phyloP scores from a whole-genome alignment of 352 stramenopile genomes.

The Pythium utonaiense region DNA sequence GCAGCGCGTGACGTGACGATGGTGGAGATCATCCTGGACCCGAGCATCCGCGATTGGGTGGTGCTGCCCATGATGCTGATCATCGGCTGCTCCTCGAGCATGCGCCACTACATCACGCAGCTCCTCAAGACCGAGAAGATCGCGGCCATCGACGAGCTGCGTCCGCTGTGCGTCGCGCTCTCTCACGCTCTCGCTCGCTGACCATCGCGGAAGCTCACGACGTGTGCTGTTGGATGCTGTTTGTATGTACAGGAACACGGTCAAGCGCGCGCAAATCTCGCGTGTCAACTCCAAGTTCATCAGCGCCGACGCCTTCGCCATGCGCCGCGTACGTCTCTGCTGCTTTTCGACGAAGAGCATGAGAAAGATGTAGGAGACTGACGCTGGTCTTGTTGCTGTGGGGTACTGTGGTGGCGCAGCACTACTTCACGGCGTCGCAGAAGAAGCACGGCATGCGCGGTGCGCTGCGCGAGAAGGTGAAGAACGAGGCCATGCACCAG shows the following conservation, averaged over 20 bases:
- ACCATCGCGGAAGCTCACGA: background rate
- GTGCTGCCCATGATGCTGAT: conserved; percentile 98
- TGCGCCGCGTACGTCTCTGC: conserved; percentile 69
- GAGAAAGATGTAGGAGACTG: background rate
- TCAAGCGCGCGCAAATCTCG: conserved; percentile 79
- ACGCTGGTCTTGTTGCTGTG: no score
- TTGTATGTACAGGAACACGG: conserved; percentile 62
- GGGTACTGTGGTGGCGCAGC: conserved; percentile 30
- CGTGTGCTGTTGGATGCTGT: background rate
- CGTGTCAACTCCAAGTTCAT: conserved; percentile 91
- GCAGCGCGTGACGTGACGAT: conserved; percentile 25
- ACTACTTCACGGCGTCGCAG: conserved; percentile 86
- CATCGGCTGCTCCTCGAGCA: conserved; percentile 82
- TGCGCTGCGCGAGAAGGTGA: conserved; percentile 83
- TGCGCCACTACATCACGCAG: conserved; percentile 84
- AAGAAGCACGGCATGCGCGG: conserved; percentile 87
- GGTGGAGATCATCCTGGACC: conserved; percentile 91
- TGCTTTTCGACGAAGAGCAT: background rate
- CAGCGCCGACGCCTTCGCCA: conserved; percentile 73
- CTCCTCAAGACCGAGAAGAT: conserved; percentile 84
- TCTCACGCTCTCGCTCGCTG: background rate
- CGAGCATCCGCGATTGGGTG: conserved; percentile 94
- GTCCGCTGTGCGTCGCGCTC: conserved; percentile 51
- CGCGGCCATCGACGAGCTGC: conserved; percentile 66
- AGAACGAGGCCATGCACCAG: conserved; percentile 89